Percentiles rank a stretch among this genome's conserved stretches.
Evolutionary conservation across 1,284 basidiomycete species (phyloP).

Genomic region (Apiotrichum veenhuisii): DNA sequence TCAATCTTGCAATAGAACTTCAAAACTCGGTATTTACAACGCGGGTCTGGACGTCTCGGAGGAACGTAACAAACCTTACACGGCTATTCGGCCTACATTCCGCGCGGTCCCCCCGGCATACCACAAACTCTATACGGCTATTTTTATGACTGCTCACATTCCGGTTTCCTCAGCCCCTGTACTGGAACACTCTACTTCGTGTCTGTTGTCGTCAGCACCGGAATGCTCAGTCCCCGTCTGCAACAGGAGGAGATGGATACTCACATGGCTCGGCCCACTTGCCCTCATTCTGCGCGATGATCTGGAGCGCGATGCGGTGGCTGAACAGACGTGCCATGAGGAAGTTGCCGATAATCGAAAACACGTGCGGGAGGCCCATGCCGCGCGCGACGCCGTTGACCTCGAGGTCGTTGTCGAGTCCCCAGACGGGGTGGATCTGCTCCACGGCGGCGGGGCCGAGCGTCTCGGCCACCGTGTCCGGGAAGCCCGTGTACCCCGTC

Average conservation of each 20-base stretch:
- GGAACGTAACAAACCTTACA: no score
- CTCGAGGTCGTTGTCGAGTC: conserved; percentile 59
- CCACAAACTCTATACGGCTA: no score
- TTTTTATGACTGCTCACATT: no score
- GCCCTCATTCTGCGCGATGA: conserved; percentile 60
- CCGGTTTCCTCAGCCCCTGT: no score
- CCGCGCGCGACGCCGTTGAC: conserved; percentile 55
- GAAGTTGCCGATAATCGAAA: conserved; percentile 53
- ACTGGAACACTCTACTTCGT: background rate
- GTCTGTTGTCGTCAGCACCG: conserved; percentile 2
- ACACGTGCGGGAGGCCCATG: conserved; percentile 50
- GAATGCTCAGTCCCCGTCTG: no score
- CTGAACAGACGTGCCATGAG: conserved; percentile 59
- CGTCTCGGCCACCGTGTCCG: conserved; percentile 51
- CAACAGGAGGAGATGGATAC: no score
- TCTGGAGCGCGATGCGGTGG: conserved; percentile 60
- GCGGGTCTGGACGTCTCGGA: no score
- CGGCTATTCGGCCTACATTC: no score
- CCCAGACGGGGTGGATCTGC: conserved; percentile 57
- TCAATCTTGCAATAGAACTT: no score
- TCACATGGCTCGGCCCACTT: conserved; percentile 49
- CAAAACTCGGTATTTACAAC: no score
- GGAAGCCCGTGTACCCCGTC: conserved; percentile 55
- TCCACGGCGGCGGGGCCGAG: conserved; percentile 55
- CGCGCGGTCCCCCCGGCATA: no score